Base-by-base conservation (phyloP, 73 alveolate genomes). In the Paramecium pentaurelia region DNA sequence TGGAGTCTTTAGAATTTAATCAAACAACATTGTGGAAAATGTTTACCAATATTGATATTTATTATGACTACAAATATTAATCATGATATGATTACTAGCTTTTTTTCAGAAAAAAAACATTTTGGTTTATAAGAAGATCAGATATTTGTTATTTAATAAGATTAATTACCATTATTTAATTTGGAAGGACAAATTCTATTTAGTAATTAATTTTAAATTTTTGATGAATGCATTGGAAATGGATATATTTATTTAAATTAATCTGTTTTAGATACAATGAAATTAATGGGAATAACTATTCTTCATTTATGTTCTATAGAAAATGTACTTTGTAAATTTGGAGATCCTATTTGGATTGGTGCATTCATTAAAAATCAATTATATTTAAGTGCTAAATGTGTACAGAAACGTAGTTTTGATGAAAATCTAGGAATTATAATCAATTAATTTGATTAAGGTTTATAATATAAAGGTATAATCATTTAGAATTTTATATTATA, bases 281-380 rank as follows among this genome's bases (percentile, higher is more conserved):
- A 95, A 77, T 80, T 58, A 7, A 80, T 88, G 16, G 92, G 95
- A 14, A 14, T 92, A 18, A 58, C 32, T 10, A 95, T 93, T 68
- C 77, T 96, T 64, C 95, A 95, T 36, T 73, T 96, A 32, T 92
- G 97, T 40, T 97, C 98, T 18, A 95, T 96, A n/a, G 99, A 96
- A 58, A 96, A 96, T 77, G 96, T 94, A 25, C 88, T 96, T 38
- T 80, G 86, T 51, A 95, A 95, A 85, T 64, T 96, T 54, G 92
- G 92, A 32, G 99, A 96, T 80, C 99, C 99, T 11, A 84, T 86
- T 22, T 93, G 93, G 77, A 86, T 96, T 30, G 99, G 98, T 16
- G 83, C 83, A 6, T 64, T 64, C 11, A 64, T 64, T 28, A 64
- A 51, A 64, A 64, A 64, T 28, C 12, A 64, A 64, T 64, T 64